phyloP scores from a whole-genome alignment of 257 asterid genomes.

The Plantago ovata region DNA sequence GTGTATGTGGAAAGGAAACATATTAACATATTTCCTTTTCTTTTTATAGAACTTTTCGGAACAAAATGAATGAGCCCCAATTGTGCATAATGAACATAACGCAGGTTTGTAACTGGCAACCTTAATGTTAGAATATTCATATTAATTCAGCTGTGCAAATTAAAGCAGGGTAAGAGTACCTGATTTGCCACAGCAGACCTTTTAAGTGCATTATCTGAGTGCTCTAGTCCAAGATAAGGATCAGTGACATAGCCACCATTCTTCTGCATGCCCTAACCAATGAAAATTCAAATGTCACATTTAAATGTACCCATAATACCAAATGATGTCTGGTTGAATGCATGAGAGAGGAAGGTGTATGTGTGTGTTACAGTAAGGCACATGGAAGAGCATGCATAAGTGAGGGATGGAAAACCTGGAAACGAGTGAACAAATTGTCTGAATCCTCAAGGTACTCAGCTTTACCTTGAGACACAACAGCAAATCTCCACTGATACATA shows the following conservation, averaged over 20 bases:
- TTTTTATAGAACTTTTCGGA: no score
- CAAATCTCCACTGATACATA: slow-evolving; percentile 67
- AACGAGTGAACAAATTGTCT: slow-evolving; percentile 59
- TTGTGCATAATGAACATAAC: background rate
- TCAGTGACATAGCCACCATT: slow-evolving; percentile 76
- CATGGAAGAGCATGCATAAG: background rate
- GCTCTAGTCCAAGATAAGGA: slow-evolving; percentile 82
- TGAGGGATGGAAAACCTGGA: slow-evolving; percentile 45
- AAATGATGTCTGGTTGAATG: background rate
- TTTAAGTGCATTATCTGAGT: slow-evolving; percentile 65
- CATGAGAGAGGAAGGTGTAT: background rate
- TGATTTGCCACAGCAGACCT: slow-evolving; percentile 58
- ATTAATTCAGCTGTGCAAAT: background rate
- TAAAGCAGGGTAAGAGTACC: slow-evolving; percentile 28
- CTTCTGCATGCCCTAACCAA: slow-evolving; percentile 34
- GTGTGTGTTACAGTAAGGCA: background rate
- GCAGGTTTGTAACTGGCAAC: no score
- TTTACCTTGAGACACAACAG: slow-evolving; percentile 61
- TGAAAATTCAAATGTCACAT: background rate
- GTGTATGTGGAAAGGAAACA: no score
- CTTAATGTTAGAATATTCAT: no score
- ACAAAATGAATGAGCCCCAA: background rate
- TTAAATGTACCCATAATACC: slow-evolving; percentile 10
- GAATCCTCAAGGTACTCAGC: slow-evolving; percentile 76
- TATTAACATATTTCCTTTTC: no score